Evolutionary conservation across 257 asterid genomes (phyloP).

Genomic region (Solanum tarapatanum): DNA sequence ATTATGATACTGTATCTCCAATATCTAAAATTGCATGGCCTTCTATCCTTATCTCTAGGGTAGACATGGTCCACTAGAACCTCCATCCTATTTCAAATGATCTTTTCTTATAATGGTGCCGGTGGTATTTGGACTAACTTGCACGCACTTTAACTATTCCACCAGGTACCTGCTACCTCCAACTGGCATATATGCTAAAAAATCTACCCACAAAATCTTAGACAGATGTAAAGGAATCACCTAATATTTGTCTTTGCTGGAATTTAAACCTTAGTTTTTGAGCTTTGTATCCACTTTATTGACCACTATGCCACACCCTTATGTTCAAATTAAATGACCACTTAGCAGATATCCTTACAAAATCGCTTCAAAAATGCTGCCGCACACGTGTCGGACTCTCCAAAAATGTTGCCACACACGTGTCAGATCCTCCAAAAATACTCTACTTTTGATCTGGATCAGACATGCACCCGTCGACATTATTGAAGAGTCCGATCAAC

Average conservation of each 20-base stretch:
- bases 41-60: background rate
- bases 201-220: background rate
- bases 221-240: background rate
- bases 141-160: background rate
- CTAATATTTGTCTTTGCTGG: background rate
- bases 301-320: background rate
- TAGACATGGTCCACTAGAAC: background rate
- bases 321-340: background rate
- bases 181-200: background rate
- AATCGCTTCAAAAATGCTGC: background rate
- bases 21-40: background rate
- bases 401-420: background rate
- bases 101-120: background rate
- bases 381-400: background rate
- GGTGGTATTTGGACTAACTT: background rate
- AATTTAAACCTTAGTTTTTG: background rate
- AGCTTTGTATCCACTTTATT: background rate
- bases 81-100: background rate
- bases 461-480: background rate
- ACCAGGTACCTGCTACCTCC: background rate
- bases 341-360: background rate
- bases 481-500: background rate
- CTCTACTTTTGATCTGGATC: background rate
- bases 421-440: background rate
- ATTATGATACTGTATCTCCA: background rate